Evolutionary conservation across 2,329 filamentous ascomycete species (phyloP), one percentile per base, ranked within the genome.

Genomic region (Helicocarpus griseus): DNA sequence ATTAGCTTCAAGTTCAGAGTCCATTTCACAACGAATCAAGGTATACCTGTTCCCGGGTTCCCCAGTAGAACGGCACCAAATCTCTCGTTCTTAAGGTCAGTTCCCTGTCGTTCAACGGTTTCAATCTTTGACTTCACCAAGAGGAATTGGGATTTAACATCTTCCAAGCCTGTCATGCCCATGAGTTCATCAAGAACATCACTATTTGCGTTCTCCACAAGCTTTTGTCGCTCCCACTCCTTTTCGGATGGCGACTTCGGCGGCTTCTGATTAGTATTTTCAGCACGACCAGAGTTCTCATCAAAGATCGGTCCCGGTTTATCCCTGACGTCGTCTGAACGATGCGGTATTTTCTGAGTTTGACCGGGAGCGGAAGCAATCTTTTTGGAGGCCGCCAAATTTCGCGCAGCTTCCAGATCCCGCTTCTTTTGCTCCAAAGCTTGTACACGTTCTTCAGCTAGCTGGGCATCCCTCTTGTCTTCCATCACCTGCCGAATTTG

Each of bases 11-110:
- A 45, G 9, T 59, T 22, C n/a, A n/a, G 29, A 39, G 38, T 22
- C 17, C 4, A 38, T 36, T 8, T 5, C 11, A 45, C n/a, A 14
- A 35, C 14, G 13, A 50, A 17, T 1, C 14, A n/a, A n/a, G n/a
- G n/a, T 68, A 62, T 66, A 78, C 83, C 85, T 52, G 86, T 89
- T 3, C 87, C 86, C 0, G 86, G 86, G 58, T 89, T 90, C 0
- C 86, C 86, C 0, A 89, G 67, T 2, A 90, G 65, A 0, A 76
- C 75, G 1, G 78, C 76, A 6, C 83, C 78, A 48, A 85, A 81
- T 1, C 86, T 71, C 54, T 88, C 82, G 0, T 70, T 66, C 0
- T 66, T 69, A 0, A 86, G 62, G 1, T 80, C 73, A 0, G 79
- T 66, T 0, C 69, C 69, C 61, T 89, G 86, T 0, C 81, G 73